A percentile compares a stretch with the other conserved stretches of the same genome.
Conservation (phyloP, 2,329 filamentous ascomycete species). For the Ophiocordyceps robertsii region DNA sequence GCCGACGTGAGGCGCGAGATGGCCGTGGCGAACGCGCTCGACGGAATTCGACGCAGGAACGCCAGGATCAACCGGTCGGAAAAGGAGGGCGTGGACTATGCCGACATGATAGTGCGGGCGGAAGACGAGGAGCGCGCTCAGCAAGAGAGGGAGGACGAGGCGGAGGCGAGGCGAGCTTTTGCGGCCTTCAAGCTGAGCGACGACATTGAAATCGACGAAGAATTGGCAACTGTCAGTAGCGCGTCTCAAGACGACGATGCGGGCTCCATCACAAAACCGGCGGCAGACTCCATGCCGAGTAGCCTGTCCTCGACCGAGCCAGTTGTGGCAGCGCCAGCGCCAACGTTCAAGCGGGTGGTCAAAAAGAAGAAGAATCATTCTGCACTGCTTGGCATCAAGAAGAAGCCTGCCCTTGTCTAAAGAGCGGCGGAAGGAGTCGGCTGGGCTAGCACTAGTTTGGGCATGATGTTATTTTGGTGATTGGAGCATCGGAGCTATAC, state of each 20-base stretch:
- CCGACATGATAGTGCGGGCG: constrained; percentile 36
- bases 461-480: no score
- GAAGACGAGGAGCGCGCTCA: constrained; percentile 47
- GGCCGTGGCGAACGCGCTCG: constrained; percentile 88
- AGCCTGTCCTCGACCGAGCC: neutral
- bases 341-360: constrained; percentile 58
- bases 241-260: no score
- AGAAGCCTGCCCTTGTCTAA: no score
- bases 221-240: neutral
- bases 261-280: no score
- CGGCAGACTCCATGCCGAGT: no score
- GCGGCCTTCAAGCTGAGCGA: constrained; percentile 43
- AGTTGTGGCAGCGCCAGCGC: constrained; percentile 18
- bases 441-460: no score
- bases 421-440: no score
- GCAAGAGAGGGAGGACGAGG: constrained; percentile 70
- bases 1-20: constrained; percentile 88
- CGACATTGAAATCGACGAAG: constrained; percentile 24
- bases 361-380: constrained; percentile 82
- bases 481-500: no score
- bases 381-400: constrained; percentile 73
- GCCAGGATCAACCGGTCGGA: constrained; percentile 69
- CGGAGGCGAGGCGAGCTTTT: constrained; percentile 69
- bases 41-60: constrained; percentile 88
- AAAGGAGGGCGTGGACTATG: constrained; percentile 50